Evolutionary conservation across 768 basidiomycete species (phyloP).

Genomic region (Hericium rajendrae): DNA sequence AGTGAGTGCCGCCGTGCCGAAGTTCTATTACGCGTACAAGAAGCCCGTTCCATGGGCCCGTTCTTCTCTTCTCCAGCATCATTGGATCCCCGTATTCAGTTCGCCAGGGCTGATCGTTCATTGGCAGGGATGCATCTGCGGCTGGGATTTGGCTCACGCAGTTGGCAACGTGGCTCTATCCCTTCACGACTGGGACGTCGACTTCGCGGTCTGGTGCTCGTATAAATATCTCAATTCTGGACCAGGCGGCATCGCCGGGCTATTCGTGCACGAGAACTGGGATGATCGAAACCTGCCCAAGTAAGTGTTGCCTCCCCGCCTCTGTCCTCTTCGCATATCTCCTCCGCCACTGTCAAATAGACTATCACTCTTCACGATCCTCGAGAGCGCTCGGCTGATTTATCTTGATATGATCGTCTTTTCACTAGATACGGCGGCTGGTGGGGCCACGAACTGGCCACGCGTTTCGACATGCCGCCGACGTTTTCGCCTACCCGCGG

Average conservation of each 20-base stretch:
- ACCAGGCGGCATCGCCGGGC: conserved; percentile 93
- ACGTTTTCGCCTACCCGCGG: conserved; percentile 77
- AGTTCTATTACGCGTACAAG: neutral
- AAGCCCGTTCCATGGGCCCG: neutral
- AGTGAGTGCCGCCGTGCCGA: conserved; percentile 31
- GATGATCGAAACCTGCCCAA: conserved; percentile 48
- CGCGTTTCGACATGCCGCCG: conserved; percentile 86
- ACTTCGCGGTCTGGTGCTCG: conserved; percentile 98
- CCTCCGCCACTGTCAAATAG: neutral
- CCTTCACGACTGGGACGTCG: conserved; percentile 89
- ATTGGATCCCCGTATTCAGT: conserved; percentile 7
- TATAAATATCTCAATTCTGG: conserved; percentile 98
- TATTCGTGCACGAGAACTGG: conserved; percentile 85
- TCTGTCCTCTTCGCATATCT: conserved; percentile 1
- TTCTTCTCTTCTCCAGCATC: conserved; percentile 8
- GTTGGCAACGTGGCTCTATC: conserved; percentile 85
- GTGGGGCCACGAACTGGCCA: conserved; percentile 91
- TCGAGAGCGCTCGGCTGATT: neutral
- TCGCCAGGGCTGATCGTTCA: conserved; percentile 9
- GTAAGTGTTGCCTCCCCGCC: conserved; percentile 30
- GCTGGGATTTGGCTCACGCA: conserved; percentile 96
- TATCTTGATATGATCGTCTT: conserved; percentile 3
- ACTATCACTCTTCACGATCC: neutral
- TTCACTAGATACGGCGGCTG: conserved; percentile 75
- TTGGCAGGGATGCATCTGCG: conserved; percentile 82